Evolutionary conservation across 2,329 filamentous ascomycete species (phyloP), one percentile per base, ranked within the genome.

Genomic region (Verticillium zaregamsianum): DNA sequence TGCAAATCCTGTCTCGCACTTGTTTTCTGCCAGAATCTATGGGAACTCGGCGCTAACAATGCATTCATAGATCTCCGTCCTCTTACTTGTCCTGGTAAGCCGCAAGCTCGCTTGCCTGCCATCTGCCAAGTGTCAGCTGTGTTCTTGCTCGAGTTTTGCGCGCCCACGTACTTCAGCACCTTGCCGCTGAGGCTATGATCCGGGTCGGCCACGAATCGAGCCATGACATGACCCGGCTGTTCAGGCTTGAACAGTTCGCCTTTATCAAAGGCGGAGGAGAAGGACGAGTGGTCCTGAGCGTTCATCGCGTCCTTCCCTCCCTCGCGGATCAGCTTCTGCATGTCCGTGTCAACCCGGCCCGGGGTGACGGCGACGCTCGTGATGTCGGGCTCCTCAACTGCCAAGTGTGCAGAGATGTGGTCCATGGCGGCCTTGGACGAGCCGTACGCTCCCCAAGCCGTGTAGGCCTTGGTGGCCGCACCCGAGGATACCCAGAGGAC

Each of bases 191-290:
- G 75, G 20, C 87, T 84, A 60, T 78, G 84, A 3, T 84, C 80
- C 6, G 87, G 90, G 56, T 83, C 79, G 17, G 91, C 73, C 0
- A 88, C 89, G 65, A 98, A 79, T 69, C 86, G 90, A 3, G 93
- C 93, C 75, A 98, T 94, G 14, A 97, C 92, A 74, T 88, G 80
- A 0, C 92, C 94, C 0, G 94, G 91, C 75, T 93, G 89, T 69
- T 97, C 92, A 0, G 93, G 92, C 75, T 84, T 87, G 65, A 97
- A 79, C 58, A 98, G 76, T 58, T 84, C 84, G 15, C 93, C 93
- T 6, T 84, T 82, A 66, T 87, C 83, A 71, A 93, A 89, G 17
- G 90, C 82, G 1, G 85, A 80, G 14, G 86, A 80, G 69, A 98
- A 98, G 32, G 77, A 80, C 8, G 83, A 80, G 73, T 95, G 90